Base-by-base conservation (phyloP, 2,329 filamentous ascomycete genomes). In the Sarocladium kiliense region DNA sequence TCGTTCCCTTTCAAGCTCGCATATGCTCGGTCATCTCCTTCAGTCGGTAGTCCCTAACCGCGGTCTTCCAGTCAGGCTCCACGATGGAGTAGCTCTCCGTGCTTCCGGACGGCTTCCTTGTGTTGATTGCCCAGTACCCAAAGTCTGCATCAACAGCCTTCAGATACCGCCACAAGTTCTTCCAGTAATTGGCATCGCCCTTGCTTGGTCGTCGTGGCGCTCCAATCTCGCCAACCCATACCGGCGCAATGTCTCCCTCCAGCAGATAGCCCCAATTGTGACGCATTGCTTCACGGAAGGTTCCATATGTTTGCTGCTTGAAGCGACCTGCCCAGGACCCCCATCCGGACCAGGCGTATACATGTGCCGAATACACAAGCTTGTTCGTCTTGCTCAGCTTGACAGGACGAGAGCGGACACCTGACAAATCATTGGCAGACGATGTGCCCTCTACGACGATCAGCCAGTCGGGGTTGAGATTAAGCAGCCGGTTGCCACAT, bases 301-400 rank as follows among this genome's bases (percentile, higher is more conserved):
- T 83, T 11, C 74, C 70, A 65, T 87, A 88, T 27, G 71, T 71
- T 5, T 85, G 78, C 66, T 80, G 79, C 9, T 79, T 74, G 65
- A 84, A 88, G 3, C 82, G 78, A 2, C 82, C 82, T 27, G 75
- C 78, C 58, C 74, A 65, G 60, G 77, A 81, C 36, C 84, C 84
- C 86, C 85, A 88, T 55, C 86, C 85, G 16, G 83, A 87, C 85
- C 85, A 88, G 30, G 76, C 74, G 65, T 88, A 88, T 21, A 87
- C 84, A 66, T 88, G 85, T 2, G 82, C 78, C 57, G 83, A 85
- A 71, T 88, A 88, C 30, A 88, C 84, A 25, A 88, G 74, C 23
- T 77, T 74, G 61, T 81, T 66, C 6, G 75, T 68, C 6, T 82
- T 65, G 56, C 80, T 77, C 45, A 88, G 77, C 47, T 69, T 66